Base-by-base conservation (phyloP, 2,329 filamentous ascomycete species). In the Trichophyton simii region DNA sequence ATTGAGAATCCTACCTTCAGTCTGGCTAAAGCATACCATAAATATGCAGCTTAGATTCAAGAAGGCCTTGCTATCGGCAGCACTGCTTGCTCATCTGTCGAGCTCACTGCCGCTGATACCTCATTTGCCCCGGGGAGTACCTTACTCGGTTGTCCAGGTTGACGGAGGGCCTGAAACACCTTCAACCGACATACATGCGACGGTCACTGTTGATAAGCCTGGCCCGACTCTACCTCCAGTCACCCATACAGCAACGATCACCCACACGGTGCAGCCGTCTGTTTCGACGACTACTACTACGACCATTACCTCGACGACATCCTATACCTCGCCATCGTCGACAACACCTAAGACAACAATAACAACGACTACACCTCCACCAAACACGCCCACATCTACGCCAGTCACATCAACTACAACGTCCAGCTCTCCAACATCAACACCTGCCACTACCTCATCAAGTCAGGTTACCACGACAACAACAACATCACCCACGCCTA, bases 111-210 rank as follows among this genome's bases (percentile, higher is more conserved):
- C 57, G 9, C 31, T 58, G 15, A 20, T 44, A 38, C 34, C 58
- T 0, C 52, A n/a, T 7, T 41, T 57, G 20, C 61, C 52, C 46
- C 65, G 63, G 58, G 59, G 25, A 44, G 59, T 62, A 15, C 60
- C 60, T 46, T 66, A 65, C 38, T 66, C 65, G n/a, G 65, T 66
- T 58, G 63, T 66, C 9, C 64, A 60, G n/a, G 65, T 66, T 42
- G 63, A 65, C 61, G 64, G 65, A n/a, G 62, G 60, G 9, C 41
- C 60, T 54, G 63, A 60, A 46, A 44, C 59, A 5, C 31, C 61
- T 22, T 61, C 62, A 25, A 61, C 34, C 2, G 61, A 58, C 36
- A 4, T 57, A 2, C 58, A 59, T 6, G 58, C 59, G 34, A 59
- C 64, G 22, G 61, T 66, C 48, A 65, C 65, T 18, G 61, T 64